Percentiles rank a stretch among this genome's conserved stretches.
phyloP scores from a whole-genome alignment of 2,329 filamentous ascomycete genomes.

The Paraphaeosphaeria sporulosa region DNA sequence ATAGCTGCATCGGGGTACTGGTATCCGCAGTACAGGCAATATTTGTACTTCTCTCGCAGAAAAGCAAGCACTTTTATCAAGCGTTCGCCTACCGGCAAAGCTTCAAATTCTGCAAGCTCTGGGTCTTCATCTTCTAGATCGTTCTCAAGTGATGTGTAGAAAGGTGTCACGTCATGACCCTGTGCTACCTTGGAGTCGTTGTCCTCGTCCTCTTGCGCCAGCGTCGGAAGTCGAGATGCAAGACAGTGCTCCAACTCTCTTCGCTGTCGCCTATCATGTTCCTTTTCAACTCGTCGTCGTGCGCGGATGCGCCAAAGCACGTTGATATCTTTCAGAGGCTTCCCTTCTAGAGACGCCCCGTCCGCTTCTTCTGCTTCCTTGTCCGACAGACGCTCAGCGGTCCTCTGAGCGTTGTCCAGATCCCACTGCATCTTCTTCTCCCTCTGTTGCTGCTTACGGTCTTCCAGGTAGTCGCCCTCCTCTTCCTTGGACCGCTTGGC shows the following conservation, averaged over 20 bases:
- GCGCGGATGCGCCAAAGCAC: conserved; percentile 82
- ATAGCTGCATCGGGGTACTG: conserved; percentile 75
- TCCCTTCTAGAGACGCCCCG: conserved; percentile 41
- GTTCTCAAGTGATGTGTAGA: conserved; percentile 65
- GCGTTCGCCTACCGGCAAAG: conserved; percentile 70
- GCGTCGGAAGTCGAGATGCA: conserved; percentile 65
- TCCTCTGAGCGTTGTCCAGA: conserved; percentile 79
- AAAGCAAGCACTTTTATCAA: conserved; percentile 72
- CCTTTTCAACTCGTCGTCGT: conserved; percentile 71
- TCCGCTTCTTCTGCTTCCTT: conserved; percentile 34
- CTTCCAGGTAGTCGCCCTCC: conserved; percentile 45
- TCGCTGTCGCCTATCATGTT: conserved; percentile 62
- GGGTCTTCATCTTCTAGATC: conserved; percentile 79
- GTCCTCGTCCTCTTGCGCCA: conserved; percentile 70
- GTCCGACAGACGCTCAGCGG: conserved; percentile 76
- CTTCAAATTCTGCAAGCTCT: conserved; percentile 82
- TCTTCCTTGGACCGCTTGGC: conserved; percentile 57
- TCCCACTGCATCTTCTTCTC: conserved; percentile 66
- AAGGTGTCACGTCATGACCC: conserved; percentile 62
- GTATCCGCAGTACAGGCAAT: conserved; percentile 98
- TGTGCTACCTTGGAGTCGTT: conserved; percentile 75
- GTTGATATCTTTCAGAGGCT: conserved; percentile 72
- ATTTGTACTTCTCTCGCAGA: conserved; percentile 74
- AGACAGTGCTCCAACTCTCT: conserved; percentile 40
- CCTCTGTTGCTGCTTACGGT: conserved; percentile 43